Evolutionary conservation across 2,329 filamentous ascomycete species (phyloP), one percentile per base, ranked within the genome.

Genomic region (Tolypocladium guangdongense): DNA sequence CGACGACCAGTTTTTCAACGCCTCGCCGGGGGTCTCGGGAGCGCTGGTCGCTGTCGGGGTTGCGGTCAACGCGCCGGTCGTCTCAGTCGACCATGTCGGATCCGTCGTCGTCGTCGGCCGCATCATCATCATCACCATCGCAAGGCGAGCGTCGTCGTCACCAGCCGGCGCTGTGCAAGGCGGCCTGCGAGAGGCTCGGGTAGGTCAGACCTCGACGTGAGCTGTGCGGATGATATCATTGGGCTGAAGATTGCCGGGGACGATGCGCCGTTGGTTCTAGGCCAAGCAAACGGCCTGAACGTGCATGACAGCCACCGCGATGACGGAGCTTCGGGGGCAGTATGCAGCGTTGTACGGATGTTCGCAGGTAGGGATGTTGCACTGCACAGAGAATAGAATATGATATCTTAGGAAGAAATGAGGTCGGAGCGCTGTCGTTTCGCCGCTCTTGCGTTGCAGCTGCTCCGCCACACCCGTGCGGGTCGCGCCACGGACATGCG

Each of bases 1-100:
- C 30, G 90, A 95, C 48, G 90, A 95, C 91, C 92, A 97, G 67
- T 84, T 75, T 59, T 81, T 77, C 27, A 84, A 68, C 10, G 77
- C 74, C 52, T 78, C 74, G 48, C 73, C 74, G 35, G 70, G 66
- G 37, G 72, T 65, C 52, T 62, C 64, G 36, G 62, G 56, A 24
- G 57, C 50, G 16, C 54, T 56, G 22, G 54, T 60, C 54, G 41
- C 49, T 51, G 56, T 50, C 46, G 56, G 37, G 30, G 56, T 47
- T 38, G 56, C 35, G 20, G 45, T 41, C 45, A 51, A 22, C 35
- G 46, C 32, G 35, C 32, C 46, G n/a, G 35, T 30, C 18, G 51
- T 47, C 48, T 27, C 18, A 24, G 46, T 35, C 35, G n/a, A 30
- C 27, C 43, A 46, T 16, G 27, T 18, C 24, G 24, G 43, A 14